Evolutionary conservation across 2,329 filamentous ascomycete species (phyloP), one percentile per base, ranked within the genome.

Genomic region (Rhynchosporium agropyri): DNA sequence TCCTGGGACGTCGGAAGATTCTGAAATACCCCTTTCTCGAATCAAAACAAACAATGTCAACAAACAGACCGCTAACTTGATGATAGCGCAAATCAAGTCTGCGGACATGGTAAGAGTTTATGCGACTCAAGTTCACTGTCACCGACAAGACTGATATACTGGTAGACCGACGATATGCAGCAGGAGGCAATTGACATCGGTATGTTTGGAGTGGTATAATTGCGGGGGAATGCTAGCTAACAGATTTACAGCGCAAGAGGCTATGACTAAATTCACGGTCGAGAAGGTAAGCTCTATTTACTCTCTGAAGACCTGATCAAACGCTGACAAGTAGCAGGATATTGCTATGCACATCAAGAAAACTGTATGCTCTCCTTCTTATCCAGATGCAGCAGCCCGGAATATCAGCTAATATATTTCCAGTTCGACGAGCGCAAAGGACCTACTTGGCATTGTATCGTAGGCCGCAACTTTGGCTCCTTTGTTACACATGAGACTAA

Each of bases 401-500:
- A 31, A 63, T 36, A 51, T 12, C 40, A 58, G 46, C 64, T 68
- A 62, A 67, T 26, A 42, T 40, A 29, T 13, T 10, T 15, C 45
- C 73, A 98, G 94, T 98, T 99, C 74, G 95, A 99, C 77, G 90
- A 91, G 74, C 89, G 93, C 76, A 97, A 97, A 81, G 95, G 95
- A 42, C 93, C 94, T 67, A 99, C 95, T 76, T 99, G 94, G 95
- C 95, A 99, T 80, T 99, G 95, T 80, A 97, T 99, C 71, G 95
- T 99, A 40, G 95, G 95, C 67, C 86, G 95, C 71, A 98, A 99
- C 83, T 99, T 99, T 80, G 95, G 95, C 72, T 98, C 94, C 80
- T 99, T 98, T 72, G 95, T 99, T 58, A 99, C 95, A 46, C 95
- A 99, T 75, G 95, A 98, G 79, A 98, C 95, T 33, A 98, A 98